A percentile compares a stretch with the other conserved stretches of the same genome.
phyloP scores from a whole-genome alignment of 768 basidiomycete genomes.

The Vararia minispora region DNA sequence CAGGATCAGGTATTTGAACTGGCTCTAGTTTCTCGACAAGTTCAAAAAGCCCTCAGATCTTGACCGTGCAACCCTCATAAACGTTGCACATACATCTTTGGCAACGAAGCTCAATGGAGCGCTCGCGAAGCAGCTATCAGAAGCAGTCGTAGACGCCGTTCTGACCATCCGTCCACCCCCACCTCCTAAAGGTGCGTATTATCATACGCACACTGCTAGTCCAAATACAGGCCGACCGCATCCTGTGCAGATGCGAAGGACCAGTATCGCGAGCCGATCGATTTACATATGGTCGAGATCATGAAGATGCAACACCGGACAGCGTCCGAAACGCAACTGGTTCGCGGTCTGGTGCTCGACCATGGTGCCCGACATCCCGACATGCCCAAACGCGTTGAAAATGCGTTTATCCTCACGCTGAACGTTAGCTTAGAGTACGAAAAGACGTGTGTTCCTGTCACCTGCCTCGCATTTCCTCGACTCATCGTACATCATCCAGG shows the following conservation, averaged over 20 bases:
- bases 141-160: slow-evolving; percentile 93
- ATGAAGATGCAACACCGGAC: slow-evolving; percentile 99
- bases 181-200: slow-evolving; percentile 40
- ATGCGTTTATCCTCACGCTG: slow-evolving; percentile 88
- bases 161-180: slow-evolving; percentile 70
- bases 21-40: slow-evolving; percentile 73
- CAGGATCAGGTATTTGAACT: slow-evolving; percentile 13
- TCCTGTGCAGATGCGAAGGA: slow-evolving; percentile 40
- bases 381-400: slow-evolving; percentile 98
- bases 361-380: slow-evolving; percentile 97
- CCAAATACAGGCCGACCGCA: slow-evolving; percentile 15
- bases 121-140: slow-evolving; percentile 80
- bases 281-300: slow-evolving; percentile 98
- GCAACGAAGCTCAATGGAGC: slow-evolving; percentile 80
- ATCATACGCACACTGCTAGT: slow-evolving; percentile 10
- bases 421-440: slow-evolving; percentile 99
- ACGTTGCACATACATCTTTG: slow-evolving; percentile 91
- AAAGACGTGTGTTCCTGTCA: slow-evolving; percentile 73
- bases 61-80: slow-evolving; percentile 85
- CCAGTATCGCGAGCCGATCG: slow-evolving; percentile 81
- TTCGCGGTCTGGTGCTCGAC: slow-evolving; percentile 93
- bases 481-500: slow-evolving; percentile 31
- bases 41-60: slow-evolving; percentile 73
- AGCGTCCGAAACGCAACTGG: slow-evolving; percentile 91
- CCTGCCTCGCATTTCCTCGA: slow-evolving; percentile 6